A percentile compares a stretch with the other conserved stretches of the same genome.
phyloP scores from a whole-genome alignment of 495 filamentous ascomycete genomes.

The Xylaria telfairii region DNA sequence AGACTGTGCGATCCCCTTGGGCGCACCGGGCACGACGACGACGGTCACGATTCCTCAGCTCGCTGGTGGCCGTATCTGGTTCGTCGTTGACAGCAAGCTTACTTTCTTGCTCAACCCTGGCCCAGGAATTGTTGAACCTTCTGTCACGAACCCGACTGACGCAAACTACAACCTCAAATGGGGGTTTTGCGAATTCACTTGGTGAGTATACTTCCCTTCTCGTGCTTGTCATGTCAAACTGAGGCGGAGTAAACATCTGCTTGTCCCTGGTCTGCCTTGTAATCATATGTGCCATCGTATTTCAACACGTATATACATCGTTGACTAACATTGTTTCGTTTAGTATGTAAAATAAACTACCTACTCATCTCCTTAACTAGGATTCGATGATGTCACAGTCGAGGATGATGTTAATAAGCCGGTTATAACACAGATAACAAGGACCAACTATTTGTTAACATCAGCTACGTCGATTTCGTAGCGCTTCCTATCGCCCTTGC shows the following conservation, averaged over 20 bases:
- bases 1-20: constrained; percentile 69
- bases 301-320: not conserved
- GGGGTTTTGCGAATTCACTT: constrained; percentile 79
- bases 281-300: not conserved
- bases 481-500: constrained; percentile 67
- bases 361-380: not conserved
- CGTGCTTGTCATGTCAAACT: not conserved
- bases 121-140: constrained; percentile 73
- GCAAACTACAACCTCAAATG: constrained; percentile 68
- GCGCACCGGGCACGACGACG: constrained; percentile 62
- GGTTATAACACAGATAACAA: constrained; percentile 48
- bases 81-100: constrained; percentile 63
- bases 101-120: constrained; percentile 74
- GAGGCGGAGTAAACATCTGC: not conserved
- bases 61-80: constrained; percentile 74
- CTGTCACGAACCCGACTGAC: constrained; percentile 68
- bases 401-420: not conserved
- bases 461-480: constrained; percentile 78
- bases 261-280: not conserved
- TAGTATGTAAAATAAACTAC: not conserved
- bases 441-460: constrained; percentile 73
- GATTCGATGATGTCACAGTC: not conserved
- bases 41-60: constrained; percentile 70
- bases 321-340: not conserved
- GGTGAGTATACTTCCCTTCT: constrained; percentile 6